Evolutionary conservation across 1,284 basidiomycete genomes (phyloP).

Genomic region (Anthracocystis setariae): DNA sequence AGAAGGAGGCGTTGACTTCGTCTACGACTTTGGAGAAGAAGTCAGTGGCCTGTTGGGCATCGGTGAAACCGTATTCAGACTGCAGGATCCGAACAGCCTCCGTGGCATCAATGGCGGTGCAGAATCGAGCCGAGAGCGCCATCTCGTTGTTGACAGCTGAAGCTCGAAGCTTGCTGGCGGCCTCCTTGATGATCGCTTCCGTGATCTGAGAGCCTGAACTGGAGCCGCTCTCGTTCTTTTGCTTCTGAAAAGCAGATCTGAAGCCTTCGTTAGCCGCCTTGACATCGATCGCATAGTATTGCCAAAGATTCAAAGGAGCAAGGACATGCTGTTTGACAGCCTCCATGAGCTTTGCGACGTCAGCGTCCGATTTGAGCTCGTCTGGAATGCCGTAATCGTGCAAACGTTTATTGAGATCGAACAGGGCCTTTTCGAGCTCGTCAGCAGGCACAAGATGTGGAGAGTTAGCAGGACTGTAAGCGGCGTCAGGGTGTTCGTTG

Average conservation of each 20-base stretch:
- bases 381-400: slow-evolving; percentile 38
- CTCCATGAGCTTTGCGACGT: slow-evolving; percentile 49
- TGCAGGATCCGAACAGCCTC: slow-evolving; percentile 39
- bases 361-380: slow-evolving; percentile 46
- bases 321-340: slow-evolving; percentile 56
- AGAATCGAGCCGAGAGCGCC: slow-evolving; percentile 46
- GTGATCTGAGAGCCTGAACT: slow-evolving; percentile 3
- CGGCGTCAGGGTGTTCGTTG: slow-evolving; percentile 61
- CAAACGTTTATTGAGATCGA: slow-evolving; percentile 47
- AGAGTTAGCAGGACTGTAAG: slow-evolving; percentile 61
- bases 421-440: slow-evolving; percentile 56
- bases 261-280: slow-evolving; percentile 43
- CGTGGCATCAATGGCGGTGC: slow-evolving; percentile 47
- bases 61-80: slow-evolving; percentile 20
- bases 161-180: slow-evolving; percentile 29
- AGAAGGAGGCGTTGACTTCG: slow-evolving; percentile 52
- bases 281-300: slow-evolving; percentile 60
- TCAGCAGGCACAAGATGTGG: slow-evolving; percentile 62
- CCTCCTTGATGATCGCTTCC: slow-evolving; percentile 19
- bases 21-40: slow-evolving; percentile 49
- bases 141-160: slow-evolving; percentile 54
- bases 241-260: slow-evolving; percentile 17
- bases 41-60: slow-evolving; percentile 23
- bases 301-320: slow-evolving; percentile 56
- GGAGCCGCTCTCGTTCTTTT: slow-evolving; percentile 13